Conservation (phyloP, 2,329 filamentous ascomycete species). For the Colletotrichum sp. region DNA sequence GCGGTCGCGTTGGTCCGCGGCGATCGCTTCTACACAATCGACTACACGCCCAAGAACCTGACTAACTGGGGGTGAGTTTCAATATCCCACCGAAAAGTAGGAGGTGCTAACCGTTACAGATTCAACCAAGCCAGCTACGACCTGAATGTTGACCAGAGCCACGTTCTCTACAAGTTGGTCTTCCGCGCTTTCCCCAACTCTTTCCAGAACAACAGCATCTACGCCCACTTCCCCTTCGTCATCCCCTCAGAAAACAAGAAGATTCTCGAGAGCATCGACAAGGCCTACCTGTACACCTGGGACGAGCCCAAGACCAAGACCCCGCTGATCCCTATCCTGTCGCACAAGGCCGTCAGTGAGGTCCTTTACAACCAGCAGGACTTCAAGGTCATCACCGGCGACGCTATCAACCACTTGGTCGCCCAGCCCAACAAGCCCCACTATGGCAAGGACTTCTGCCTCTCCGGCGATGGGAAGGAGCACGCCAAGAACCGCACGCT, state of each 20-base stretch:
- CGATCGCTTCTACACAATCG: constrained; percentile 67
- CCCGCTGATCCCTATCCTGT: constrained; percentile 53
- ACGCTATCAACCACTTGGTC: constrained; percentile 58
- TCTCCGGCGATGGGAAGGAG: constrained; percentile 46
- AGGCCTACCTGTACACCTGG: constrained; percentile 64
- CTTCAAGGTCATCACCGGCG: constrained; percentile 65
- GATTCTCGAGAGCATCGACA: constrained; percentile 61
- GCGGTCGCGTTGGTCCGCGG: constrained; percentile 66
- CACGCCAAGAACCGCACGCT: constrained; percentile 44
- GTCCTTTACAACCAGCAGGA: constrained; percentile 57
- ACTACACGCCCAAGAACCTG: constrained; percentile 64
- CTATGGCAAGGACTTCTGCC: constrained; percentile 50
- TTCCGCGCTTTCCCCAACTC: constrained; percentile 67
- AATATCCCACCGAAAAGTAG: not conserved
- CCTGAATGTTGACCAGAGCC: constrained; percentile 63
- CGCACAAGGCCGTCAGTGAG: constrained; percentile 56
- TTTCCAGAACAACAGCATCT: constrained; percentile 67
- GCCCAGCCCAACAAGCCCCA: constrained; percentile 41
- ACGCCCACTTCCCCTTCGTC: constrained; percentile 61
- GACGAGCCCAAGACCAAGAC: constrained; percentile 51
- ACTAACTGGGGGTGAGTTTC: constrained; percentile 68
- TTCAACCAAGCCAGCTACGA: constrained; percentile 59
- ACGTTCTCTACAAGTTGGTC: constrained; percentile 70
- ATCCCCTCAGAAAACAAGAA: constrained; percentile 54
- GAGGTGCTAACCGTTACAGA: not conserved